Evolutionary conservation across 345 rosid genomes (phyloP), one percentile per base, ranked within the genome.

Genomic region (Acer negundo): DNA sequence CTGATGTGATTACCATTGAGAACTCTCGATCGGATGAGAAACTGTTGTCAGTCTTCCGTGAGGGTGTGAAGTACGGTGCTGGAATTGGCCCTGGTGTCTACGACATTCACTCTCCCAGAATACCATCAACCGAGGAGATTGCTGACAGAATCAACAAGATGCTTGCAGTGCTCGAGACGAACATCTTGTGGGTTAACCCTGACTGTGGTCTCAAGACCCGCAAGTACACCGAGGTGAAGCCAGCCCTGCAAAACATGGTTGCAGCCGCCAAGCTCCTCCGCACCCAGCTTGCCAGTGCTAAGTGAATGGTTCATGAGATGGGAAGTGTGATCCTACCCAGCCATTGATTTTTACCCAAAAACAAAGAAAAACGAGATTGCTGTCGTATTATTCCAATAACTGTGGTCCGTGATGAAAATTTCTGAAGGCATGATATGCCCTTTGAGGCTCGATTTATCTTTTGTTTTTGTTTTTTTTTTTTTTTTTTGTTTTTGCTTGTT

Each of bases 11-110:
- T 80, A 95, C 98, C 81, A 95, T 95, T 13, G 98, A 95, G 94
- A 95, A 95, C 91, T 95, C 98, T 12, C 97, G 97, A 38, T 95
- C 98, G 6, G 98, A 95, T 46, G 97, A 95, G 94, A 95, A 95
- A 88, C 95, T 95, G 73, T 90, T 95, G 44, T 95, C 98, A 0
- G 98, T 95, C 61, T 95, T 95, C 97, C 95, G 98, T 0, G 98
- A 95, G 86, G 98, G 98, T 77, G 98, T 95, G 17, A 95, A 89
- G 86, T 93, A 95, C 3, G 98, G 97, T 73, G 98, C 98, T 42
- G 98, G 98, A 62, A 95, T 95, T 20, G 98, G 98, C 23, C 98
- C 98, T 5, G 97, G 98, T 65, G 98, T 95, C 31, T 95, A 93
- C 10, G 98, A 95, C 82, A 95, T 95, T 82, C 98, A 93, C 90